These are phyloP conservation scores for Russula sp. DNA, from an alignment of 768 basidiomycete species.

Conservation along the genomic window DNA sequence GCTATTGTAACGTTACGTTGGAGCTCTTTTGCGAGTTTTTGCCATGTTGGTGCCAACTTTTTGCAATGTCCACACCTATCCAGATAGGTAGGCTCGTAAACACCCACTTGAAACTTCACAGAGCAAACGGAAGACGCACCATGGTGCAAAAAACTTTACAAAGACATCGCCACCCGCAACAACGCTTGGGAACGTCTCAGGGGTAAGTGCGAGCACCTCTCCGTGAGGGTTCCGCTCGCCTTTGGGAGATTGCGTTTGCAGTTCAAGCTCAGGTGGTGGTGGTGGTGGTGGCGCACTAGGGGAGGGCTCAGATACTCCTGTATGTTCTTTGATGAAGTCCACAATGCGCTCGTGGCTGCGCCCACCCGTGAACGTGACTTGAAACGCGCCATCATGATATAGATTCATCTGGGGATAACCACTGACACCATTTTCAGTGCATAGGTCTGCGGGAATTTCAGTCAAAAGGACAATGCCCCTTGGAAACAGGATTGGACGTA, in stretches of 20 bases:
- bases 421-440: constrained; percentile 54
- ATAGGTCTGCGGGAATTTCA: constrained; percentile 55
- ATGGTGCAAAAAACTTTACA: constrained; percentile 87
- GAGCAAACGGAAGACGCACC: constrained; percentile 35
- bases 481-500: constrained; percentile 30
- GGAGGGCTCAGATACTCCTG: constrained; percentile 24
- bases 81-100: neutral
- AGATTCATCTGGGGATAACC: constrained; percentile 75
- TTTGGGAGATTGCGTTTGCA: constrained; percentile 29
- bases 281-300: constrained; percentile 26
- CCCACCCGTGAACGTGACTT: constrained; percentile 47
- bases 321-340: constrained; percentile 46
- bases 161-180: constrained; percentile 46
- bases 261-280: constrained; percentile 22
- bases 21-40: constrained; percentile 62
- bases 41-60: constrained; percentile 81
- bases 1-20: constrained; percentile 67
- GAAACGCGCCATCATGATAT: constrained; percentile 56
- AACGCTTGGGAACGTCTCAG: constrained; percentile 40
- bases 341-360: constrained; percentile 50
- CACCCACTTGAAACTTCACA: neutral
- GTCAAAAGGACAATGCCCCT: neutral
- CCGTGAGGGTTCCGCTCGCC: constrained; percentile 33
- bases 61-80: constrained; percentile 91
- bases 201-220: constrained; percentile 35